Base-by-base conservation (phyloP, 768 basidiomycete species). In the Rhodotorula graminis region DNA sequence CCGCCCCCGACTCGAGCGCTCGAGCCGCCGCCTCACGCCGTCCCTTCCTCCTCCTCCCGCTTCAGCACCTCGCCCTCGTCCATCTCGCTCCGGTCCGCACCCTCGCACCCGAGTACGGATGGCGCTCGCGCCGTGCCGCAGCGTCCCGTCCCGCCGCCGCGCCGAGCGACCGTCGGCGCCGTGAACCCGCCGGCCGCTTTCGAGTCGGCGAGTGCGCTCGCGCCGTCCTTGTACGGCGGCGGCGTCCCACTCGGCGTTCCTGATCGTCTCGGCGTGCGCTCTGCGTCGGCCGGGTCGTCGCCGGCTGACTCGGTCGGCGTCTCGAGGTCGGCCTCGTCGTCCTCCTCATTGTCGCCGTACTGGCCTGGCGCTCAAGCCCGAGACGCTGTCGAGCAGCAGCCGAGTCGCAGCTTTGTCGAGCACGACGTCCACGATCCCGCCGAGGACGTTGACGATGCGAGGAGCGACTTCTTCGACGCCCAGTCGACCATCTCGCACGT, bases 401-500 rank as follows among this genome's bases (percentile, higher is more conserved):
- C 46, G 50, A 23, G 23, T 11, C 23, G 10, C 18, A 21, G 50
- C 19, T 3, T 21, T 47, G 31, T 4, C 40, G 44, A 40, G 67
- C 40, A 10, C 12, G 23, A 33, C 31, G 37, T 23, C 21, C 59
- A 50, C 33, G 29, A 12, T 6, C 12, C 29, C 0, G 8, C 37
- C 44, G 46, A 12, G 25, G 49, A 31, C 27, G 61, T 40, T 29
- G 52, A 58, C 47, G 71, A 72, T 37, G 47, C 29, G 14, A 27
- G 37, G 15, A 67, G 71, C 62, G 71, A 72, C 40, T 67, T 42
- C 21, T 55, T 59, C 56, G 71, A 67, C 47, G 61, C 62, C 0
- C 49, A 72, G 42, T 72, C 71, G 56, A 40, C 29, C 23, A 44
- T 64, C 56, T 72, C 71, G 49, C 71, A 72, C 42, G 71, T 67